Evolutionary conservation across 768 basidiomycete genomes (phyloP), one percentile per base, ranked within the genome.

Genomic region (Kwoniella botswanensis): DNA sequence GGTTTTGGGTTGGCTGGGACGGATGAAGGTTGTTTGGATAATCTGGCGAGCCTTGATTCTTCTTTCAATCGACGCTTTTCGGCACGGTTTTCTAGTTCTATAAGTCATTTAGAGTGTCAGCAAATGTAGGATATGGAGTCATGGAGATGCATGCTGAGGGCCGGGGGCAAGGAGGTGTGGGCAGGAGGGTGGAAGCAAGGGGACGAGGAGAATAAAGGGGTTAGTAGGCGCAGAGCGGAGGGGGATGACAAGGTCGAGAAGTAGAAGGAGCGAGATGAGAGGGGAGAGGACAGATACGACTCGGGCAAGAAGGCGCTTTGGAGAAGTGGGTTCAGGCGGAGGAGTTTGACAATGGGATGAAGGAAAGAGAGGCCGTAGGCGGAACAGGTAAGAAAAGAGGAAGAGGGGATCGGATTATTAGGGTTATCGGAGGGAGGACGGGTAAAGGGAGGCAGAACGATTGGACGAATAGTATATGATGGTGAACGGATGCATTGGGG

Each of bases 11-110:
- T 58, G 12, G 15, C 12, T 58, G 24, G 12, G 26, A 21, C 17
- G 12, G 42, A 43, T 18, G 18, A 50, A 18, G 46, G 1, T 50
- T 50, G 46, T 18, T 3, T 50, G 13, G 46, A 50, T 50, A 15
- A 18, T 18, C 7, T 61, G n/a, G 41, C 41, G 7, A 21, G 17
- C 21, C 15, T 18, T 13, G 18, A 17, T 50, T 64, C 29, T 55
- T 58, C 63, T 35, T 46, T 52, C 57, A 66, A 17, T 5, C 67
- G 66, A 13, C 59, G 17, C 29, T 60, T 68, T 46, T 72, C 67
- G n/a, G 57, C 71, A 26, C 71, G 53, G 26, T 41, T 24, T 43
- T 63, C 42, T 41, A 63, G 44, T 55, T 72, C 71, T 72, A 41
- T 24, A 50, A 35, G 1, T 35, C 35, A 35, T 35, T 35, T 35